These are phyloP conservation scores for Mortierella antarctica DNA, from an alignment of 192 early-diverging fungal genomes.

Conservation along the genomic window DNA sequence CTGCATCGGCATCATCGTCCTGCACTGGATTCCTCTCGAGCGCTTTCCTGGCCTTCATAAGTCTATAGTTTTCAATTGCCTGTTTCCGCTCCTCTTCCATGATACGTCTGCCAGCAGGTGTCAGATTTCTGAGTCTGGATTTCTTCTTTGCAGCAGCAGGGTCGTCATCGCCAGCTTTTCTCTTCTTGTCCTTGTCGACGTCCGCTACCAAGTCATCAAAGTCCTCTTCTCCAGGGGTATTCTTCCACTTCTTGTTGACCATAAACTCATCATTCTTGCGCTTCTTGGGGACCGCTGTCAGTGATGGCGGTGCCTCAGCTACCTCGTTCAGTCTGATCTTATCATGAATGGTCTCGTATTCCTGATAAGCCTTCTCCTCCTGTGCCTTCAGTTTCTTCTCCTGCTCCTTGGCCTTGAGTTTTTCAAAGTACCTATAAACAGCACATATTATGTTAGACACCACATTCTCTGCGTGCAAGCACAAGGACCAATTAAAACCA, in stretches of 20 bases:
- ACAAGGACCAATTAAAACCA: neutral
- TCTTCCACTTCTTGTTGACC: slow-evolving; percentile 56
- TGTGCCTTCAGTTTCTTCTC: slow-evolving; percentile 55
- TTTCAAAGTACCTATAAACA: slow-evolving; percentile 51
- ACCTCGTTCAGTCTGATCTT: slow-evolving; percentile 66
- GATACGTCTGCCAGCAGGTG: slow-evolving; percentile 54
- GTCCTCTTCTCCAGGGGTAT: slow-evolving; percentile 29
- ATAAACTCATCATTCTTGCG: slow-evolving; percentile 55
- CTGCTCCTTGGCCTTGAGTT: slow-evolving; percentile 57
- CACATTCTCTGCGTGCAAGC: neutral
- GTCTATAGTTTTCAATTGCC: slow-evolving; percentile 61
- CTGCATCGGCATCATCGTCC: slow-evolving; percentile 41
- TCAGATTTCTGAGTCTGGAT: slow-evolving; percentile 56
- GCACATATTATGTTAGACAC: neutral
- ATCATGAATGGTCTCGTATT: slow-evolving; percentile 66
- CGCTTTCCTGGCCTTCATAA: slow-evolving; percentile 60
- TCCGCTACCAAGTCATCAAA: slow-evolving; percentile 46
- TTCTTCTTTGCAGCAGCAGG: slow-evolving; percentile 54
- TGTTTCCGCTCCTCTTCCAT: slow-evolving; percentile 65
- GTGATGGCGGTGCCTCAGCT: slow-evolving; percentile 62
- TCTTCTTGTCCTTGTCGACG: slow-evolving; percentile 38
- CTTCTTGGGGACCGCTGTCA: slow-evolving; percentile 60
- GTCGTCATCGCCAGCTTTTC: slow-evolving; percentile 51
- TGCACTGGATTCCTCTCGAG: slow-evolving; percentile 8
- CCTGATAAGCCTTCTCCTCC: slow-evolving; percentile 54